A percentile compares a stretch with the other conserved stretches of the same genome.
These are phyloP conservation scores for Lasiodiplodia sp. DNA, from an alignment of 2,329 filamentous ascomycete genomes.

Conservation along the genomic window DNA sequence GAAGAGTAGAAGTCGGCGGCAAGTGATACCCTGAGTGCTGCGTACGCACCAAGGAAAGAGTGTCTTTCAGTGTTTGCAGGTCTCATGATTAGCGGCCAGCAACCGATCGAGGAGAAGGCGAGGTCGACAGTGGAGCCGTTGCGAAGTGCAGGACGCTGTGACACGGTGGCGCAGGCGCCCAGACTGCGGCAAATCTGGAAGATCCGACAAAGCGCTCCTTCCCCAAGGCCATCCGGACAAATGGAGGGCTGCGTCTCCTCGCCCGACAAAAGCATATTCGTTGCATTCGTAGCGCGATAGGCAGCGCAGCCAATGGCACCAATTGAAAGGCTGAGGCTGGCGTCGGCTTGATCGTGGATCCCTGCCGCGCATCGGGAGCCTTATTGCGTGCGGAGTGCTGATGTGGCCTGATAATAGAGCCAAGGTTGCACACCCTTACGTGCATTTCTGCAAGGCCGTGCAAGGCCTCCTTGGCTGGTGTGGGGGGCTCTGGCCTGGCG, in stretches of 20 bases:
- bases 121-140: slow-evolving; percentile 1
- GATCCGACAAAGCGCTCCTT: slow-evolving; percentile 1
- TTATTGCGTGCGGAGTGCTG: slow-evolving; percentile 18
- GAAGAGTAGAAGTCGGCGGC: slow-evolving; percentile 4
- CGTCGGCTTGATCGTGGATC: slow-evolving; percentile 5
- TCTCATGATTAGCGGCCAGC: slow-evolving; percentile 13
- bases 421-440: slow-evolving; percentile 26
- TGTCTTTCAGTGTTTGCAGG: not conserved
- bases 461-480: slow-evolving; percentile 11
- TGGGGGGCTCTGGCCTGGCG: slow-evolving; percentile 1
- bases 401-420: slow-evolving; percentile 22
- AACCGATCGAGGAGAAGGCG: not conserved
- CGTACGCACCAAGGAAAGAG: slow-evolving; percentile 4
- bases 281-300: slow-evolving; percentile 12
- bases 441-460: slow-evolving; percentile 28
- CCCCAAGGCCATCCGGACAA: slow-evolving; percentile 12
- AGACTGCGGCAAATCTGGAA: slow-evolving; percentile 8
- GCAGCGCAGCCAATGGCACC: not conserved
- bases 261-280: slow-evolving; percentile 26
- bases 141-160: slow-evolving; percentile 5
- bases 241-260: slow-evolving; percentile 1
- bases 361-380: slow-evolving; percentile 16
- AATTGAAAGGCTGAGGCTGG: not conserved
- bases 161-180: not conserved
- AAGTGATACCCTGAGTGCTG: slow-evolving; percentile 9